phyloP scores from a whole-genome alignment of 116 monocot species.

The Phalaenopsis hybrid region DNA sequence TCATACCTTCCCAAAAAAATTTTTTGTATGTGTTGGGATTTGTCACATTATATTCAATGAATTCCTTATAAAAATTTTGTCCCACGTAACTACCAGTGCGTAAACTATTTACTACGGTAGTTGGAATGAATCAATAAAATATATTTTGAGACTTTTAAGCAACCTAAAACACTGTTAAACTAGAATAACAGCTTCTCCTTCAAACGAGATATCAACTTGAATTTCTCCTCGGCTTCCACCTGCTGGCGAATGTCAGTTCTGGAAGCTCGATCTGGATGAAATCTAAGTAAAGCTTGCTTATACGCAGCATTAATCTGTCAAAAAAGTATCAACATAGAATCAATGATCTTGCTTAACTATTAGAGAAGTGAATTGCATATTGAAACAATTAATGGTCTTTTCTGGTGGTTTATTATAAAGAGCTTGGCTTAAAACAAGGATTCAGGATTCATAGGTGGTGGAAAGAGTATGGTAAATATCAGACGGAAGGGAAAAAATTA shows the following conservation, averaged over 20 bases:
- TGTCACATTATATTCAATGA: too few species aligned
- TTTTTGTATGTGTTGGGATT: too few species aligned
- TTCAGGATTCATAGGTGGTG: background rate
- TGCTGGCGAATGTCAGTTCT: constrained; percentile 50
- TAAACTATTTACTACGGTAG: too few species aligned
- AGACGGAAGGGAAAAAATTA: background rate
- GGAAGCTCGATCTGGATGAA: constrained; percentile 90
- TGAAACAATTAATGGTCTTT: too few species aligned
- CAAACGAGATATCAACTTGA: constrained; percentile 80
- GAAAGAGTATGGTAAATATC: background rate
- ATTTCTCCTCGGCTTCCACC: constrained; percentile 82
- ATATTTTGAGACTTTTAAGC: too few species aligned
- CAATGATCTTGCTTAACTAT: background rate
- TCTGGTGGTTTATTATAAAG: too few species aligned
- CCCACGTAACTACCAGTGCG: too few species aligned
- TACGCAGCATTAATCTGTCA: constrained; percentile 74
- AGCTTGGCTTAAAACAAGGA: background rate
- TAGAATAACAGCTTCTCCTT: constrained; percentile 47
- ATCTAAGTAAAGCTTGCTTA: constrained; percentile 69
- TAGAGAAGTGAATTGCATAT: too few species aligned
- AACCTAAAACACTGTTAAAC: background rate
- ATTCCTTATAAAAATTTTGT: too few species aligned
- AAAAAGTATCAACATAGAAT: background rate
- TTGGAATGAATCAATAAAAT: too few species aligned
- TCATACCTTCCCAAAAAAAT: too few species aligned